phyloP scores from a whole-genome alignment of 768 basidiomycete genomes.

The Suillus cothurnatus region DNA sequence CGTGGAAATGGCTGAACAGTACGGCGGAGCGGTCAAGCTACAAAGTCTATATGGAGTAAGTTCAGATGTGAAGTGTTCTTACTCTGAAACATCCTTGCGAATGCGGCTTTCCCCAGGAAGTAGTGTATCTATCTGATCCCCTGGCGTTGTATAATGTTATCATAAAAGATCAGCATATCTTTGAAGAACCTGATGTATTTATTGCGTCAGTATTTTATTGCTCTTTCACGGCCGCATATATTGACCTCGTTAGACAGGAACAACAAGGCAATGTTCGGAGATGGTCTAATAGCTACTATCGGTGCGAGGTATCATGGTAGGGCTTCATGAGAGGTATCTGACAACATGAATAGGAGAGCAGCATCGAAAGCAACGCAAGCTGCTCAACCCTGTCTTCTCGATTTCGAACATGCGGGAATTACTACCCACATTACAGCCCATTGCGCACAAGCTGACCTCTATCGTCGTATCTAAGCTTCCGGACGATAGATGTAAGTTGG shows the following conservation, averaged over 20 bases:
- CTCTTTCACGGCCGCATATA: neutral
- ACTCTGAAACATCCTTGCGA: slow-evolving; percentile 8
- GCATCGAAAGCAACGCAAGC: slow-evolving; percentile 44
- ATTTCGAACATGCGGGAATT: slow-evolving; percentile 42
- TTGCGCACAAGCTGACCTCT: slow-evolving; percentile 1
- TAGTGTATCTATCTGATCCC: slow-evolving; percentile 49
- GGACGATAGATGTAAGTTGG: slow-evolving; percentile 4
- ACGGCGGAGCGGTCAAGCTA: slow-evolving; percentile 1
- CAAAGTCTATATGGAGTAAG: slow-evolving; percentile 1
- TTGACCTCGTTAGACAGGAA: slow-evolving; percentile 29
- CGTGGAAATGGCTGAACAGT: neutral
- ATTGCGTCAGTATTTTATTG: slow-evolving; percentile 38
- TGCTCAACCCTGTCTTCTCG: slow-evolving; percentile 49
- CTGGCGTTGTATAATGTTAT: slow-evolving; percentile 48
- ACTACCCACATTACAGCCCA: slow-evolving; percentile 12
- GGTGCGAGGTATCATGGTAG: slow-evolving; percentile 15
- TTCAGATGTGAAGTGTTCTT: slow-evolving; percentile 9
- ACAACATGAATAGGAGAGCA: slow-evolving; percentile 36
- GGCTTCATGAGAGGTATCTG: slow-evolving; percentile 17
- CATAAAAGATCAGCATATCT: slow-evolving; percentile 50
- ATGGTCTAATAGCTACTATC: slow-evolving; percentile 40
- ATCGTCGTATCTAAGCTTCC: neutral
- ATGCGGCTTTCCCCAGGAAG: neutral
- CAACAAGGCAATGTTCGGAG: slow-evolving; percentile 49
- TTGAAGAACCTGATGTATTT: slow-evolving; percentile 48